A percentile compares a stretch with the other conserved stretches of the same genome.
phyloP scores from a whole-genome alignment of 2,329 filamentous ascomycete species.

The Xylariaceae sp. region DNA sequence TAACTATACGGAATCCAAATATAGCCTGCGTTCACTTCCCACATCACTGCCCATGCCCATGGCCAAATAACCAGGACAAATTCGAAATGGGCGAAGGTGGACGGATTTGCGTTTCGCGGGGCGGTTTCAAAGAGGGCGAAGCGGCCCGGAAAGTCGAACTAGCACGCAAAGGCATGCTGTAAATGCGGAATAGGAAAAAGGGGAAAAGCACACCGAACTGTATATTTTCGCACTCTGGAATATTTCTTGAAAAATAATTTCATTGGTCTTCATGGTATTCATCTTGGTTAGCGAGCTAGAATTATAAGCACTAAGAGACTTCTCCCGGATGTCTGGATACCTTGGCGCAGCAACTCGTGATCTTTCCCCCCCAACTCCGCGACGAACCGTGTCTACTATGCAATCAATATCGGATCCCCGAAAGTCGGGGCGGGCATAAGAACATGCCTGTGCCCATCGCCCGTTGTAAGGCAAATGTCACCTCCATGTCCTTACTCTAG shows the following conservation, averaged over 20 bases:
- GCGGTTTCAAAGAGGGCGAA: constrained; percentile 67
- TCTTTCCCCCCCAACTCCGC: not conserved
- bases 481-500: not conserved
- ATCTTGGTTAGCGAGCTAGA: constrained; percentile 1
- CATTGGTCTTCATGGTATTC: not conserved
- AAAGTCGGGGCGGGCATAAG: not conserved
- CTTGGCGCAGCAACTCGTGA: no score
- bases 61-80: constrained; percentile 70
- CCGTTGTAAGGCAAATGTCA: not conserved
- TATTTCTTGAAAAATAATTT: not conserved
- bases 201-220: no score
- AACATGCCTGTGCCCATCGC: not conserved
- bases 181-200: not conserved
- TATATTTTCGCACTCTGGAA: not conserved
- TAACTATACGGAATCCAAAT: not conserved
- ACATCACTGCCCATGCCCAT: constrained; percentile 93
- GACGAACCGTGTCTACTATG: not conserved
- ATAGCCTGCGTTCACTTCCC: constrained; percentile 87
- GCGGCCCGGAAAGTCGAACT: constrained; percentile 71
- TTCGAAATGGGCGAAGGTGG: constrained; percentile 67
- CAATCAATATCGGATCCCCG: not conserved
- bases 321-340: no score
- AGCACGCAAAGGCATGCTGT: constrained; percentile 72
- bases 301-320: not conserved
- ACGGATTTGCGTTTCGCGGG: constrained; percentile 67